A percentile compares a stretch with the other conserved stretches of the same genome.
These are phyloP conservation scores for Camelina laxa DNA, from an alignment of 345 rosid genomes.

Conservation along the genomic window DNA sequence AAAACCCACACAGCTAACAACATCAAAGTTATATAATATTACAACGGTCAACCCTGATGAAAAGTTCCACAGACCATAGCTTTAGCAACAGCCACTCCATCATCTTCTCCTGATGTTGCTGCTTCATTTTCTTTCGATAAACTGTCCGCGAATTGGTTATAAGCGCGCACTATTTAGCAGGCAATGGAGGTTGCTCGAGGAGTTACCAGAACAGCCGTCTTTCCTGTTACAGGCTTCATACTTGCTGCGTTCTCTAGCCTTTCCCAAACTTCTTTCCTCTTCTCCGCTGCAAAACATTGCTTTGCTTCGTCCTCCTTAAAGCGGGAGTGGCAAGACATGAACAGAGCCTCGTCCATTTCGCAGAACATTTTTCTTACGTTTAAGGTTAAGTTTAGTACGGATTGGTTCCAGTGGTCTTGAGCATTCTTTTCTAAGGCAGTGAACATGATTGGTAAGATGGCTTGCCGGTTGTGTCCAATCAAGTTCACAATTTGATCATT, in stretches of 20 bases:
- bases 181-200: slow-evolving; percentile 57
- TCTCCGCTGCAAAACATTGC: slow-evolving; percentile 51
- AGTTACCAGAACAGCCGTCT: slow-evolving; percentile 69
- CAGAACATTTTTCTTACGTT: slow-evolving; percentile 75
- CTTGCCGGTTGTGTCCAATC: slow-evolving; percentile 69
- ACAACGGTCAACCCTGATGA: slow-evolving; percentile 29
- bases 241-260: slow-evolving; percentile 70
- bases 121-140: neutral
- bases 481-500: slow-evolving; percentile 83
- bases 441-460: slow-evolving; percentile 67
- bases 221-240: slow-evolving; percentile 65
- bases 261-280: slow-evolving; percentile 69
- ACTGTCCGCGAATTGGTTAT: slow-evolving; percentile 1
- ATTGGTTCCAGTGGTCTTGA: slow-evolving; percentile 80
- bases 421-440: slow-evolving; percentile 77
- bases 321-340: slow-evolving; percentile 63
- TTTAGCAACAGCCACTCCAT: slow-evolving; percentile 23
- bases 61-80: slow-evolving; percentile 30
- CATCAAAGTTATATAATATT: slow-evolving; percentile 43
- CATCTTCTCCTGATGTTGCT: slow-evolving; percentile 22
- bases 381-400: slow-evolving; percentile 70
- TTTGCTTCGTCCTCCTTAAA: slow-evolving; percentile 66
- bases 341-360: slow-evolving; percentile 77
- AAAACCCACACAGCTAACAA: slow-evolving; percentile 37
- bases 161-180: slow-evolving; percentile 40